These are phyloP conservation scores for Apiosordaria backusii DNA, from an alignment of 495 filamentous ascomycete genomes.

Conservation along the genomic window DNA sequence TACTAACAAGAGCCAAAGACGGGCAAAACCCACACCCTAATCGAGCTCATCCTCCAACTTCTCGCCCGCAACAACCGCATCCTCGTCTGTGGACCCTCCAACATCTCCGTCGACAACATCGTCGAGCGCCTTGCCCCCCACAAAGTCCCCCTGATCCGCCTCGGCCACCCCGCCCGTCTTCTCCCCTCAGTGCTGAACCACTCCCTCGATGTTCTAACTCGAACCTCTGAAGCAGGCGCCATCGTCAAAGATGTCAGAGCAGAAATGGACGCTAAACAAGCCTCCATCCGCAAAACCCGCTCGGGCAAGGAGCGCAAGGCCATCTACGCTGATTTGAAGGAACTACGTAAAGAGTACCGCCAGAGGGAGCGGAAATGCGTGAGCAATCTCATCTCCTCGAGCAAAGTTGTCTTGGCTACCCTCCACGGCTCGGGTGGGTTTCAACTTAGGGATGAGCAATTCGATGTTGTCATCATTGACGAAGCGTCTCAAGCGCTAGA, in stretches of 20 bases:
- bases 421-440: slow-evolving; percentile 88
- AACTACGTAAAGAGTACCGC: slow-evolving; percentile 82
- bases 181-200: slow-evolving; percentile 85
- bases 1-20: slow-evolving; percentile 46
- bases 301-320: slow-evolving; percentile 73
- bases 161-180: slow-evolving; percentile 89
- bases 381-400: slow-evolving; percentile 64
- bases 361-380: slow-evolving; percentile 81
- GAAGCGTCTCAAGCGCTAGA: slow-evolving; percentile 95
- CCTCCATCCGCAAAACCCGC: slow-evolving; percentile 79
- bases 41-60: slow-evolving; percentile 89
- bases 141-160: slow-evolving; percentile 79
- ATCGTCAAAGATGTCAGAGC: slow-evolving; percentile 89
- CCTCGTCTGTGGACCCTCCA: slow-evolving; percentile 91
- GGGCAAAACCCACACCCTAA: slow-evolving; percentile 94
- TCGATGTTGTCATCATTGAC: slow-evolving; percentile 93
- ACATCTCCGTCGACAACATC: slow-evolving; percentile 97
- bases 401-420: slow-evolving; percentile 86
- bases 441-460: slow-evolving; percentile 73
- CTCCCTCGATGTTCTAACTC: slow-evolving; percentile 88
- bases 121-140: slow-evolving; percentile 86
- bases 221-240: slow-evolving; percentile 79
- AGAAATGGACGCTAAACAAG: slow-evolving; percentile 91
- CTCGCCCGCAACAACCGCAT: slow-evolving; percentile 62
- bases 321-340: slow-evolving; percentile 81